A percentile compares a stretch with the other conserved stretches of the same genome.
These are phyloP conservation scores for Porpolomopsis calyptriformis DNA, from an alignment of 768 basidiomycete genomes.

Conservation along the genomic window DNA sequence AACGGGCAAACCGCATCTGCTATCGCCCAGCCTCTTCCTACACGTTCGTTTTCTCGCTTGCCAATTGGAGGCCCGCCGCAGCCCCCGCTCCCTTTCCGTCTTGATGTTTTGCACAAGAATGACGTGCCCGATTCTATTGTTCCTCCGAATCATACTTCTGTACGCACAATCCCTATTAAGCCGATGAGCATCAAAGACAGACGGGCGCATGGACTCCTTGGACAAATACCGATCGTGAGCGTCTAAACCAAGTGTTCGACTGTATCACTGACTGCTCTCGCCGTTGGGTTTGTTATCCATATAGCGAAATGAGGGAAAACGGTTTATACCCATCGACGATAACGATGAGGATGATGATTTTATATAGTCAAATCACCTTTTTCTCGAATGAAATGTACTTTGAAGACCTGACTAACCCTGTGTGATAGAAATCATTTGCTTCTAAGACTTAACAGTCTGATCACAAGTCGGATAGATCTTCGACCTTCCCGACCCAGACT, in stretches of 20 bases:
- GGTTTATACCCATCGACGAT: conserved; percentile 5
- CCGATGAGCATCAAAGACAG: conserved; percentile 7
- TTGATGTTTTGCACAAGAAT: background rate
- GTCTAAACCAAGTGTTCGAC: background rate
- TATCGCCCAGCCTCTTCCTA: background rate
- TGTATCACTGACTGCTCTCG: background rate
- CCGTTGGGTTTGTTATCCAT: background rate
- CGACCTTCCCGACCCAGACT: conserved; percentile 50
- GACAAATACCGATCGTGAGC: background rate
- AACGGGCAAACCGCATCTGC: background rate
- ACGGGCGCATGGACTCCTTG: background rate
- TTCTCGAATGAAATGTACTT: no score
- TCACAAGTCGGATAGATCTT: no score
- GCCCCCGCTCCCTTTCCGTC: background rate
- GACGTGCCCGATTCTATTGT: background rate
- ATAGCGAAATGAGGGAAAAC: conserved; percentile 2
- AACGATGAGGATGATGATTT: conserved; percentile 6
- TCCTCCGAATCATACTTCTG: background rate
- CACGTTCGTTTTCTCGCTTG: background rate
- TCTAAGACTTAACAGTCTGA: no score
- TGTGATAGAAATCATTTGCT: no score
- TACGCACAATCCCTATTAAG: background rate
- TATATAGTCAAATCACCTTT: background rate
- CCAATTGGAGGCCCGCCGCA: background rate
- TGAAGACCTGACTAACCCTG: no score